Base-by-base conservation (phyloP, 305 asterid genomes). In the Nicotiana rustica region DNA sequence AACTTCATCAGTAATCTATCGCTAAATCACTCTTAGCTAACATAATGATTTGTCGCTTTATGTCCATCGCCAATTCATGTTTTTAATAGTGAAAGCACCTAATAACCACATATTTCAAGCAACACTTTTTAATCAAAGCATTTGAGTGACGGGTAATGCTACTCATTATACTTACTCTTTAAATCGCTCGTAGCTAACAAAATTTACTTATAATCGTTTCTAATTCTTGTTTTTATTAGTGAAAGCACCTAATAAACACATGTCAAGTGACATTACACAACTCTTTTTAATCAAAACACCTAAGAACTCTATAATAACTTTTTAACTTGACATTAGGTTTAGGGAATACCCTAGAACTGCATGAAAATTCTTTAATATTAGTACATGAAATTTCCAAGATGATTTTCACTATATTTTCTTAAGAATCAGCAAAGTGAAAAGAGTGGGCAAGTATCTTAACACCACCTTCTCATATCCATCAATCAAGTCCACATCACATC, bases 401-500 rank as follows among this genome's bases (percentile, higher is more conserved):
- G 18, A 71, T 44, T 19, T 47, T 19, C 38, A 12, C 29, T 25
- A 25, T 25, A 25, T 19, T 35, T 44, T 21, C 41, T 44, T 47
- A 47, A 12, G 62, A 73, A 73, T 49, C 79, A 73, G 14, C 56
- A 47, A 73, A 73, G 17, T 13, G 18, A 10, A 44, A 47, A 17
- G 64, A n/a, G 25, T 17, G 4, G 64, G 64, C 64, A 57, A 57
- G 10, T 57, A 57, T 57, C 21, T 57, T 57, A 12, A 73, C 35
- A 47, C 13, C 61, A 71, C 13, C 61, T 6, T 14, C 62, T 19
- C 62, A 61, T 69, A 17, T 41, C 82, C 0, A 78, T 61, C 82
- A 18, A 57, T 78, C 73, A 38, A 41, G 0, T 61, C 19, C 17
- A 78, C 68, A 85, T 82, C 85, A 44, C 59, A 73, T 73, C 78